Base-by-base conservation (phyloP, 805 yeast genomes). In the Allodekkera sacchari region DNA sequence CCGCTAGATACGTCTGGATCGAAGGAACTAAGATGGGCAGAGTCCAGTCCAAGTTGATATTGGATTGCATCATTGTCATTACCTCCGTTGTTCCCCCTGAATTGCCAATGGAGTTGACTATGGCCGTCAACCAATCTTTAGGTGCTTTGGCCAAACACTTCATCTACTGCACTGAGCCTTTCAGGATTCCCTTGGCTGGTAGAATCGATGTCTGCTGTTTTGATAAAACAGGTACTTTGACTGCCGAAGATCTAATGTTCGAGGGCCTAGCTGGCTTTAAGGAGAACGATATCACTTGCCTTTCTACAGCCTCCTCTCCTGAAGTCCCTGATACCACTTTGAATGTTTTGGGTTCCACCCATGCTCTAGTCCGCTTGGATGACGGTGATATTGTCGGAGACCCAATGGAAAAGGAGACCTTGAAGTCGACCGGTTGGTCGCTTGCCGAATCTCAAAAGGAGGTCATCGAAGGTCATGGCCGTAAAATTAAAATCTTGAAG, bases 81-180 rank as follows among this genome's bases (percentile, higher is more conserved):
- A 92, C 98, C 13, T 88, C 97, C 31, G 98, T 92, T 42, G 98
- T 92, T 25, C 98, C 98, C 22, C 98, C 98, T 26, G 98, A 92
- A 63, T 71, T 92, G 45, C 98, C 98, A 37, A 92, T 92, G 97
- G 98, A 92, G 65, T 71, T 92, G 48, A 92, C 98, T 10, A 80
- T 92, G 89, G 97, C 98, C 38, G 98, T 92, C 25, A 92, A 92
- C 60, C 71, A 83, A 23, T 88, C 97, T 6, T 67, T 92, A 55
- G 75, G 87, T 37, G 87, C 96, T 3, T 68, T 92, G 43, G 77
- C 82, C 47, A 92, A 92, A 59, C 79, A 69, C 55, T 88, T 79
- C 55, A 79, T 92, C 41, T 92, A 82, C 65, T 92, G 98, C 67
- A 92, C 98, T 26, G 98, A 92, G 59, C 98, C 98, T 12, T 92